These are phyloP conservation scores for Ceratocystis ficicola DNA, from an alignment of 2,329 filamentous ascomycete species.

Conservation along the genomic window DNA sequence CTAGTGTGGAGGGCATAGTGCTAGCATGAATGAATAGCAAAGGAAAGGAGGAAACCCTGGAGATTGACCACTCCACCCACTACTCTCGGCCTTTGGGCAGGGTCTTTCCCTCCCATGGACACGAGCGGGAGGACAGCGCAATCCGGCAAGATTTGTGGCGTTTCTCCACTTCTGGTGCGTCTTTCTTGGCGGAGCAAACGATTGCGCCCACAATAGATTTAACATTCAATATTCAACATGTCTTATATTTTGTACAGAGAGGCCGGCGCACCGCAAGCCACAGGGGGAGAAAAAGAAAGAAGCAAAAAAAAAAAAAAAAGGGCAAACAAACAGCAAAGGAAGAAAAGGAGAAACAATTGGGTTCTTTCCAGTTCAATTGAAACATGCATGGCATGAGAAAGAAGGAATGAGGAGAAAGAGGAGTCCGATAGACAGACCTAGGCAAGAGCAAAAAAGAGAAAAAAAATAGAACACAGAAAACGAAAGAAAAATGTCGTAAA, in stretches of 20 bases:
- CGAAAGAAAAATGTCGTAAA: neutral
- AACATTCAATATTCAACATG: too few relatives aligned
- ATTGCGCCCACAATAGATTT: too few relatives aligned
- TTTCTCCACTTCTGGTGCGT: neutral
- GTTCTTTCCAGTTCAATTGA: neutral
- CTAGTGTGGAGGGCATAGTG: too few relatives aligned
- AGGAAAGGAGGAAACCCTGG: neutral
- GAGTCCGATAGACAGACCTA: too few relatives aligned
- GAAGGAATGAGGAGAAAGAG: too few relatives aligned
- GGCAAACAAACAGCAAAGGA: neutral
- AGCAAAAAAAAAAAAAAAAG: neutral
- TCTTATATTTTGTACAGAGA: too few relatives aligned
- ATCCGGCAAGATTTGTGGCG: slow-evolving; percentile 2
- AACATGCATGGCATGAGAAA: too few relatives aligned
- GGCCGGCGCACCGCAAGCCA: too few relatives aligned
- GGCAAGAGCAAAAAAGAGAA: neutral
- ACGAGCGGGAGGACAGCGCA: neutral
- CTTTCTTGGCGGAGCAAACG: neutral
- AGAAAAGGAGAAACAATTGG: neutral
- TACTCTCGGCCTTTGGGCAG: too few relatives aligned
- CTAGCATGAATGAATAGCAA: neutral
- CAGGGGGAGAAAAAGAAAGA: neutral
- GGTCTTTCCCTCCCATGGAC: neutral
- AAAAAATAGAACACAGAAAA: neutral
- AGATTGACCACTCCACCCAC: neutral